Evolutionary conservation across 805 yeast genomes (phyloP).

Genomic region (Yamadazyma endophytica): DNA sequence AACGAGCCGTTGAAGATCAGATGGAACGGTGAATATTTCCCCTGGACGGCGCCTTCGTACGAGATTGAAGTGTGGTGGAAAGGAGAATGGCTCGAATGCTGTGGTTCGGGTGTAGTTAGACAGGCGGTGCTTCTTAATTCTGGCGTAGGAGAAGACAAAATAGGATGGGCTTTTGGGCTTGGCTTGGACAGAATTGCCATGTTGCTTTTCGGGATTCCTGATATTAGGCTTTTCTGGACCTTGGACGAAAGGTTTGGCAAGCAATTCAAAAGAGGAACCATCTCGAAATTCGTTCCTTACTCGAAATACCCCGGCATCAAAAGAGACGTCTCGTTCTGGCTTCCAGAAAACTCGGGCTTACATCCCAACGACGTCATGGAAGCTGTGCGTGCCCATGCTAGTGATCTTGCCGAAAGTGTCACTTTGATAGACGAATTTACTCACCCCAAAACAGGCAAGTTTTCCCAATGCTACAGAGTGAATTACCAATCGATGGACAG

Average conservation of each 20-base stretch:
- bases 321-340: constrained; percentile 93
- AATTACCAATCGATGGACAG: constrained; percentile 96
- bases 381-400: constrained; percentile 76
- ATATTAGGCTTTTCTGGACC: constrained; percentile 91
- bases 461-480: constrained; percentile 82
- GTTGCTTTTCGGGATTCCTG: constrained; percentile 93
- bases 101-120: constrained; percentile 91
- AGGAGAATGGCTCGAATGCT: constrained; percentile 95
- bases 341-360: constrained; percentile 45
- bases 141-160: constrained; percentile 52
- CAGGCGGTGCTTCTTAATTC: constrained; percentile 73
- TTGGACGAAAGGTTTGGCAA: constrained; percentile 66
- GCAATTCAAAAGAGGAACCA: constrained; percentile 66
- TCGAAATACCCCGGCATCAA: constrained; percentile 85
- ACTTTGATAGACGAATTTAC: constrained; percentile 72
- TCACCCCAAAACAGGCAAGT: constrained; percentile 76
- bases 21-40: constrained; percentile 95
- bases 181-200: constrained; percentile 95
- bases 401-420: constrained; percentile 87
- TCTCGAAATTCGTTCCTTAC: constrained; percentile 77
- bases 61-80: constrained; percentile 99
- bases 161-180: constrained; percentile 98
- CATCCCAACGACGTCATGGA: constrained; percentile 96
- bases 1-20: constrained; percentile 78
- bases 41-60: constrained; percentile 99